These are phyloP conservation scores for Cercis canadensis DNA, from an alignment of 306 rosid species.

Conservation along the genomic window DNA sequence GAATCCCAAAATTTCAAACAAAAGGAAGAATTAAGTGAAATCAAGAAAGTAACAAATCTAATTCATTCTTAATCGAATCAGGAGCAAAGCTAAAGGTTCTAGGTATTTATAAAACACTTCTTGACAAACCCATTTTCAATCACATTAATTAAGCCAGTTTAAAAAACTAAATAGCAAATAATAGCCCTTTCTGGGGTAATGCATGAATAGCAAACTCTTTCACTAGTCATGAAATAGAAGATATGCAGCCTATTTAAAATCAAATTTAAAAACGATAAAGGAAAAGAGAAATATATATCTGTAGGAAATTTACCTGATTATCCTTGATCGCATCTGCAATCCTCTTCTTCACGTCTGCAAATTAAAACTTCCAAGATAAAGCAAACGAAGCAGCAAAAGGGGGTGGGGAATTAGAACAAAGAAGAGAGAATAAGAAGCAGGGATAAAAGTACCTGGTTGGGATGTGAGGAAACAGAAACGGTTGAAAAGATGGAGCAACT, in stretches of 20 bases:
- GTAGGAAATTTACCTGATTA: conserved; percentile 59
- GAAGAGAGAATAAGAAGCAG: not conserved
- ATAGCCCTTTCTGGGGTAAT: too few species aligned
- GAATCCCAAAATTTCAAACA: conserved; percentile 1
- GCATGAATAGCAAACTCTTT: too few species aligned
- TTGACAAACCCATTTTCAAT: conserved; percentile 9
- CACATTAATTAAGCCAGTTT: not conserved
- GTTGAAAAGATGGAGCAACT: conserved; percentile 71
- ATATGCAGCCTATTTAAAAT: not conserved
- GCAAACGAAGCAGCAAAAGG: not conserved
- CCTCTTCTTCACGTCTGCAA: conserved; percentile 75
- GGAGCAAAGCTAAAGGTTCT: not conserved
- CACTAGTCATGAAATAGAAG: not conserved
- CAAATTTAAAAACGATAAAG: not conserved
- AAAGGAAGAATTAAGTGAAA: not conserved
- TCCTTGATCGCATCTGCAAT: conserved; percentile 72
- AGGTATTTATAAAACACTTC: not conserved
- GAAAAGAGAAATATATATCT: not conserved
- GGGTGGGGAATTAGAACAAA: not conserved
- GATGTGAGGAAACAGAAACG: conserved; percentile 68
- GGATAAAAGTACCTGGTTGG: conserved; percentile 58
- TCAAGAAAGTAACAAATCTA: conserved; percentile 4
- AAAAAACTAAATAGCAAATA: not conserved
- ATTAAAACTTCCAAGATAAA: not conserved
- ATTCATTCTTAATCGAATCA: not conserved